Evolutionary conservation across 495 filamentous ascomycete species (phyloP).

Genomic region (Podospora fimiseda): DNA sequence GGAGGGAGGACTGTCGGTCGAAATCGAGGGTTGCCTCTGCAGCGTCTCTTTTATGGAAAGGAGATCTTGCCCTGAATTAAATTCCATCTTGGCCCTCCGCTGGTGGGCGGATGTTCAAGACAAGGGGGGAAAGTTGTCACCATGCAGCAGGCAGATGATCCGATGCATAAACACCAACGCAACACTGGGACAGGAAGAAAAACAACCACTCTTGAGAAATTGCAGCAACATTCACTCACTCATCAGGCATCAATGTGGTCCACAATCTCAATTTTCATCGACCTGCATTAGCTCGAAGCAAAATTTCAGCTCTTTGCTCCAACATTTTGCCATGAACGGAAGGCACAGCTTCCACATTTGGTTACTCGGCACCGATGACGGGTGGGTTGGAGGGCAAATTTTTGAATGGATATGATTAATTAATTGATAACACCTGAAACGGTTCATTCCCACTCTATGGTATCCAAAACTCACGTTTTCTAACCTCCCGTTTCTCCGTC

Average conservation of each 20-base stretch:
- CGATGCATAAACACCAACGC: not conserved
- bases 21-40: not conserved
- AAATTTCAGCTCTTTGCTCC: not conserved
- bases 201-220: too few relatives aligned
- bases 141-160: not conserved
- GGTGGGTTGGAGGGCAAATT: too few relatives aligned
- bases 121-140: not conserved
- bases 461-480: too few relatives aligned
- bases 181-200: not conserved
- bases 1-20: slow-evolving; percentile 1
- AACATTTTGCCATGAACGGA: not conserved
- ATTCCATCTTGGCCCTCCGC: slow-evolving; percentile 13
- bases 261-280: not conserved
- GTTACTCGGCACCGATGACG: not conserved
- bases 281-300: not conserved
- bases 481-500: not conserved
- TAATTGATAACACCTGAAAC: too few relatives aligned
- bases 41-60: slow-evolving; percentile 16
- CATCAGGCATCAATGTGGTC: not conserved
- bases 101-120: too few relatives aligned
- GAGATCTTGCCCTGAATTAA: slow-evolving; percentile 16
- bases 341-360: not conserved
- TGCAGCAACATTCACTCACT: too few relatives aligned
- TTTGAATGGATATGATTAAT: too few relatives aligned
- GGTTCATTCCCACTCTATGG: too few relatives aligned